Percentiles rank a stretch among this genome's conserved stretches.
Evolutionary conservation across 352 stramenopile genomes (phyloP).

Genomic region (Pythium chondricola): DNA sequence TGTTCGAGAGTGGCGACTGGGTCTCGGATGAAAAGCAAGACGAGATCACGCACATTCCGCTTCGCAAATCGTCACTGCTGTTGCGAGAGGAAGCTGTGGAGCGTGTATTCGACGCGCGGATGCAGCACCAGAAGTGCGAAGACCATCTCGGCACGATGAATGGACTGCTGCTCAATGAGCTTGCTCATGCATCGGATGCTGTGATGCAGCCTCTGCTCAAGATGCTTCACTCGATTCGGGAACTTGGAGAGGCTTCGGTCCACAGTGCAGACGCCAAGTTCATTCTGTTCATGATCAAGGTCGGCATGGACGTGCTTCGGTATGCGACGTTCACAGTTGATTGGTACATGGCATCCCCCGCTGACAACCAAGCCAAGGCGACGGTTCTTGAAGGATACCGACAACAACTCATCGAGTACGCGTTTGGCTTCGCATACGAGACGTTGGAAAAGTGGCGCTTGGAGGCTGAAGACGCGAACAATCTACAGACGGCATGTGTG

Average conservation of each 20-base stretch:
- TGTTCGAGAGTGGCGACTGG: slow-evolving; percentile 89
- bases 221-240: slow-evolving; percentile 77
- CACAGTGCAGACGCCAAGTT: slow-evolving; percentile 79
- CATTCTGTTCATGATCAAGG: slow-evolving; percentile 86
- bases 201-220: slow-evolving; percentile 65
- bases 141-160: slow-evolving; percentile 93
- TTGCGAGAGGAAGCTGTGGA: slow-evolving; percentile 78
- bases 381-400: slow-evolving; percentile 46
- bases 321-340: slow-evolving; percentile 78
- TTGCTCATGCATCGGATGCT: slow-evolving; percentile 93
- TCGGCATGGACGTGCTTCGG: slow-evolving; percentile 69
- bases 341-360: slow-evolving; percentile 21
- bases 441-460: slow-evolving; percentile 75
- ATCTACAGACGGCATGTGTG: slow-evolving; percentile 77
- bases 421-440: slow-evolving; percentile 59
- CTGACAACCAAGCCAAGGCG: slow-evolving; percentile 26
- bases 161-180: slow-evolving; percentile 97
- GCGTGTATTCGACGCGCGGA: slow-evolving; percentile 58
- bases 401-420: slow-evolving; percentile 44
- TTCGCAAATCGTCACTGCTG: slow-evolving; percentile 78
- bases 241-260: slow-evolving; percentile 75
- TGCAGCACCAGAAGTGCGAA: slow-evolving; percentile 77
- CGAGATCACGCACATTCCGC: slow-evolving; percentile 66
- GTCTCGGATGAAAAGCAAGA: slow-evolving; percentile 53
- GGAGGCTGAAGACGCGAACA: slow-evolving; percentile 67